Base-by-base conservation (phyloP, 2,329 filamentous ascomycete species). In the Moelleriella libera region DNA sequence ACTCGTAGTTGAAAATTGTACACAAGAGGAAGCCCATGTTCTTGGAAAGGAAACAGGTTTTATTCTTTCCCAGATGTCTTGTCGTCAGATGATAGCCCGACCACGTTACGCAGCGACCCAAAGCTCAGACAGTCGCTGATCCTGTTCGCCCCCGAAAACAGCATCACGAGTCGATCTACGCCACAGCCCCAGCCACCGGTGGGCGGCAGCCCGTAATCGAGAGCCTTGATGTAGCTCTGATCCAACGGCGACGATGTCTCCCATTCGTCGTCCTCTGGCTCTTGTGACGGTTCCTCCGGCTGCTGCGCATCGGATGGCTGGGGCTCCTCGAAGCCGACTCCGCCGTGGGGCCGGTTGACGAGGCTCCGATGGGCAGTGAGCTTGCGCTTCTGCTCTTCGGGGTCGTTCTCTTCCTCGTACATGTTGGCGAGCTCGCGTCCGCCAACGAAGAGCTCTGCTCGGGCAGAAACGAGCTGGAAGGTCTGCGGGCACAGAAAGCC, bases 341-440 rank as follows among this genome's bases (percentile, higher is more conserved):
- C 53, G 5, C 62, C 64, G 40, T 63, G 56, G 2, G 58, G 54
- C 45, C 54, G 61, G 53, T 66, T 66, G 42, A 64, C 60, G 21
- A 65, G 58, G 30, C 56, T 61, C 30, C 66, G 63, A 54, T 80
- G 75, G 8, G 66, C 74, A 44, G 80, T 65, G 53, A 98, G 88
- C 64, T 98, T 98, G 48, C 76, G 72, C 43, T 85, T 75, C 67
- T 98, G 92, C 57, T 83, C 85, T 47, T 84, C 81, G 0, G 92
- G 92, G 46, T 87, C 85, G 63, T 98, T 98, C 63, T 98, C 92
- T 66, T 98, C 92, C 63, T 98, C 92, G 63, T 98, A 98, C 70
- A 90, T 94, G 64, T 98, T 98, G 51, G 90, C 87, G 32, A 95
- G 74, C 61, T 98, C 92, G 47, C 80, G 78, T 41, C 83, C 80